Evolutionary conservation across 139 green algal species (phyloP), one percentile per base, ranked within the genome.

Genomic region (Auxenochlorella protothecoides): DNA sequence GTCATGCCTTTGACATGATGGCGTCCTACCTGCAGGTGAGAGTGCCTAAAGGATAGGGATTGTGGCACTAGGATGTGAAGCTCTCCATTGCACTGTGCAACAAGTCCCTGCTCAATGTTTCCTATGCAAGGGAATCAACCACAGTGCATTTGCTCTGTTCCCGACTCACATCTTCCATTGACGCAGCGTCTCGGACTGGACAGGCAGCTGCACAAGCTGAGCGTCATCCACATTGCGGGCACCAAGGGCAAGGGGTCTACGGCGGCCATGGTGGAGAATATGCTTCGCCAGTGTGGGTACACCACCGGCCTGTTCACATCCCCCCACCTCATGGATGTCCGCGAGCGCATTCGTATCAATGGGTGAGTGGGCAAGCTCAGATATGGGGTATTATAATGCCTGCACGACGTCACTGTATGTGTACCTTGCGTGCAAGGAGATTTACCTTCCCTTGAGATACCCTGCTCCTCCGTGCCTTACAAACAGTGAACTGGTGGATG

Each of bases 201-300:
- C 2, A 68, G 88, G 6, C 67, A 82, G 3, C 62, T 96, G 52
- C 63, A 74, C 4, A 77, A 83, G 63, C 78, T 96, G 14, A 88
- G 71, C 27, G 83, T 95, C 3, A 89, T 97, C 53, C 90, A 96
- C 70, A 87, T 97, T 53, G 92, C 92, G 3, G 92, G 92, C 12
- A 97, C 91, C 44, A 97, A 97, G 78, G 91, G 91, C 63, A 97
- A 97, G 84, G 92, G 92, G 7, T 96, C 91, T 54, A 96, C 91
- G 3, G 95, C 87, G 70, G 85, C 87, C 5, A 91, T 97, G 84
- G 79, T 92, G 54, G 91, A 96, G 68, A 84, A 74, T 73, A 89
- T 96, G 5, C 79, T 97, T 70, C 82, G 88, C 5, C 0, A 60
- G 3, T 84, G 77, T 53, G 89, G 89, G 11, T 96, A 96, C 82